Conservation (phyloP, 352 stramenopile species). For the Thalassiosira oceanica region DNA sequence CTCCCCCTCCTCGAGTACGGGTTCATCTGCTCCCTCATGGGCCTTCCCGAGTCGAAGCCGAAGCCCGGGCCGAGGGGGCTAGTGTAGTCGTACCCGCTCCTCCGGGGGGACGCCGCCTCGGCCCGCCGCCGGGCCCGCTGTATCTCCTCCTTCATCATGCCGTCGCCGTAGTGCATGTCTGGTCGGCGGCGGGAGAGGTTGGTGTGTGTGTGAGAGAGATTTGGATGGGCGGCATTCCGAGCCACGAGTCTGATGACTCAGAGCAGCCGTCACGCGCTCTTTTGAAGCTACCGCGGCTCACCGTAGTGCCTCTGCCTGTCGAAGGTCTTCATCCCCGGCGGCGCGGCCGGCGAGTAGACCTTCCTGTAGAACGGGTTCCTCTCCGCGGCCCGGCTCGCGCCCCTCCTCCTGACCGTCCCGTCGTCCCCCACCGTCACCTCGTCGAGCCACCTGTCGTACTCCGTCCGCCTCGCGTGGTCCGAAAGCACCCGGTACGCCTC, state of each 20-base stretch:
- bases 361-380: conserved; percentile 70
- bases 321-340: conserved; percentile 72
- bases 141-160: conserved; percentile 73
- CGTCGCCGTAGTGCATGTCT: conserved; percentile 80
- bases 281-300: too few species aligned
- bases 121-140: conserved; percentile 53
- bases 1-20: conserved; percentile 30
- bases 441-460: conserved; percentile 58
- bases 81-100: conserved; percentile 58
- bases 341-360: conserved; percentile 66
- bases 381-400: conserved; percentile 30
- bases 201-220: too few species aligned
- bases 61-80: conserved; percentile 74
- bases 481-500: conserved; percentile 71
- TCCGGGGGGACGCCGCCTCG: conserved; percentile 36
- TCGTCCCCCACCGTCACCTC: conserved; percentile 11
- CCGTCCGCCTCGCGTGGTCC: conserved; percentile 37
- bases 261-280: too few species aligned
- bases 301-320: conserved; percentile 71
- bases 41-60: conserved; percentile 42
- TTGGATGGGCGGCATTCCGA: neutral
- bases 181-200: too few species aligned
- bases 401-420: conserved; percentile 24
- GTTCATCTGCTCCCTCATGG: conserved; percentile 37
- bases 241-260: too few species aligned